These are phyloP conservation scores for Torulaspora microellipsoides DNA, from an alignment of 805 yeast genomes.

Conservation along the genomic window DNA sequence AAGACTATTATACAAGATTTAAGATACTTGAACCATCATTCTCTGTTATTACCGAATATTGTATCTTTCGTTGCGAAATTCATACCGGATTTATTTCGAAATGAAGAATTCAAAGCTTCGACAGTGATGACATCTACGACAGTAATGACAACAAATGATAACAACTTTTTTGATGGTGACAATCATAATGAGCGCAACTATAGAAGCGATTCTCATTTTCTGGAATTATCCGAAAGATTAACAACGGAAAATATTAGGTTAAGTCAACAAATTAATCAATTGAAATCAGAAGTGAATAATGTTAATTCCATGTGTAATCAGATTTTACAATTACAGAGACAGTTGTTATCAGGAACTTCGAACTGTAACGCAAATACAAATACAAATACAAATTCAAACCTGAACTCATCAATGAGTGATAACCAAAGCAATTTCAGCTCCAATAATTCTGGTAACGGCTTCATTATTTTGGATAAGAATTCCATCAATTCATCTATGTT, in stretches of 20 bases:
- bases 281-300: slow-evolving; percentile 27
- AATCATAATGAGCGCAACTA: slow-evolving; percentile 3
- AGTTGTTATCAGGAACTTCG: slow-evolving; percentile 13
- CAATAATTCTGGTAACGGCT: slow-evolving; percentile 8
- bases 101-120: slow-evolving; percentile 19
- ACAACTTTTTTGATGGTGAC: background rate
- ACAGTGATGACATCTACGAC: background rate
- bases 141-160: slow-evolving; percentile 3
- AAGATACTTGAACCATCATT: slow-evolving; percentile 24
- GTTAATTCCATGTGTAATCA: slow-evolving; percentile 28
- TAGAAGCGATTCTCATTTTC: slow-evolving; percentile 13
- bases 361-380: slow-evolving; percentile 1
- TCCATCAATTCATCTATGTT: slow-evolving; percentile 20
- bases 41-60: slow-evolving; percentile 26
- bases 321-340: slow-evolving; percentile 26
- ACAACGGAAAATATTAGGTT: slow-evolving; percentile 31
- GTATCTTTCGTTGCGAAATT: slow-evolving; percentile 26
- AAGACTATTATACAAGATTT: slow-evolving; percentile 31
- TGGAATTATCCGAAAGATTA: slow-evolving; percentile 27
- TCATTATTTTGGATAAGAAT: slow-evolving; percentile 25
- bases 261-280: slow-evolving; percentile 28
- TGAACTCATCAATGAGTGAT: too few species aligned
- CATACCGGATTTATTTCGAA: slow-evolving; percentile 28
- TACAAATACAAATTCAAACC: background rate
- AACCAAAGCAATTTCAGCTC: background rate